phyloP scores from a whole-genome alignment of 108 stramenopile genomes.

The Cylindrotheca closterium region DNA sequence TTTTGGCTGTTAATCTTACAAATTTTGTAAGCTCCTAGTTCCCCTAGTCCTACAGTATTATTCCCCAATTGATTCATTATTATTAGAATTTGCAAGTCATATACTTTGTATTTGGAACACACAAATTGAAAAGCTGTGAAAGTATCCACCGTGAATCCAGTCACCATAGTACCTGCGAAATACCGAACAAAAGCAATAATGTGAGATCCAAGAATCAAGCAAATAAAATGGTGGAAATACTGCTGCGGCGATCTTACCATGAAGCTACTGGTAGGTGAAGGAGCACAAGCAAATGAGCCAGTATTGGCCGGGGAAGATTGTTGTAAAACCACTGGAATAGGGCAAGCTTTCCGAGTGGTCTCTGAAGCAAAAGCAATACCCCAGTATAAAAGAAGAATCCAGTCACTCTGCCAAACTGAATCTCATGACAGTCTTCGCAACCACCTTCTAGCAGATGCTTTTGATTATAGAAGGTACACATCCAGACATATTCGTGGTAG shows the following conservation, averaged over 20 bases:
- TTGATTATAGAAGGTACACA: conserved; percentile 30
- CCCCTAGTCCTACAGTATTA: neutral
- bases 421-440: conserved; percentile 17
- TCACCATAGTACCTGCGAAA: conserved; percentile 31
- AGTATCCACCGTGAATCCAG: conserved; percentile 47
- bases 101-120: conserved; percentile 26
- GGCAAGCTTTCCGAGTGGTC: conserved; percentile 22
- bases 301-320: conserved; percentile 30
- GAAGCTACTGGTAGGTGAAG: conserved; percentile 50
- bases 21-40: neutral
- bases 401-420: conserved; percentile 31
- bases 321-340: conserved; percentile 31
- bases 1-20: neutral
- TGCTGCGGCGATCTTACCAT: conserved; percentile 27
- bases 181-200: neutral
- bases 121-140: conserved; percentile 35
- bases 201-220: too few relatives aligned
- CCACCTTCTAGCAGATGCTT: conserved; percentile 4
- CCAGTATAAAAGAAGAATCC: conserved; percentile 48
- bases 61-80: too few relatives aligned
- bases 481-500: conserved; percentile 50
- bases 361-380: conserved; percentile 44
- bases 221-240: too few relatives aligned
- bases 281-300: conserved; percentile 39
- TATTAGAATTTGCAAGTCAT: too few relatives aligned